Base-by-base conservation (phyloP, 345 rosid genomes). In the Mallotus nudiflorus region DNA sequence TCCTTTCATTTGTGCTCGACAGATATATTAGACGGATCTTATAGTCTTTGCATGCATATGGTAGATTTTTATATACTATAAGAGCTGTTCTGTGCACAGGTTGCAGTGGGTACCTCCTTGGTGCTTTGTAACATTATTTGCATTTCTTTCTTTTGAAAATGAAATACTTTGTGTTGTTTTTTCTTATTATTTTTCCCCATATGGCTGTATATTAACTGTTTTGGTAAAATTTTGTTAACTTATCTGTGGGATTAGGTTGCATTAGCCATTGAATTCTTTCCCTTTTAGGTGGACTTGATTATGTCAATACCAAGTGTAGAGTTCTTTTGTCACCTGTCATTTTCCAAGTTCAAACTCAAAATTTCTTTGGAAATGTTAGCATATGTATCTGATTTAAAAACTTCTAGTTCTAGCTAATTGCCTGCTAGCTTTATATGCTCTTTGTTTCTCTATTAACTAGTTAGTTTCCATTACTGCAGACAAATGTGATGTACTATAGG, bases 401-500 rank as follows among this genome's bases (percentile, higher is more conserved):
- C 33, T 58, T 58, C 31, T 48, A 8, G 33, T 31, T 44, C 24
- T 69, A 12, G 16, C 6, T 29, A n/a, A 45, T 46, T 27, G 27
- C 50, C n/a, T 6, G 20, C 42, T 3, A 24, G 25, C 12, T 45
- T 14, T 59, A 15, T 44, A 10, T 35, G 28, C 20, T 19, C 15
- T 68, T 37, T 75, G 66, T 39, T 24, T 6, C 27, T 13, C 56
- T 44, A 27, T 56, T 29, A 49, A 35, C n/a, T 24, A 46, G 9
- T 28, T 58, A 6, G 18, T 68, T 70, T 71, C 56, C 42, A 42
- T 65, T 68, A 65, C 75, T 53, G 70, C 96, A 96, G 99, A 87
- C 85, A 76, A 93, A 84, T 62, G 24, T 83, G 31, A 81, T 85
- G 44, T 96, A 96, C 79, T 96, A 96, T 69, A 83, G 86, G 79